A percentile compares a stretch with the other conserved stretches of the same genome.
Evolutionary conservation across 2,329 filamentous ascomycete genomes (phyloP).

Genomic region (Aspergillus sp.): DNA sequence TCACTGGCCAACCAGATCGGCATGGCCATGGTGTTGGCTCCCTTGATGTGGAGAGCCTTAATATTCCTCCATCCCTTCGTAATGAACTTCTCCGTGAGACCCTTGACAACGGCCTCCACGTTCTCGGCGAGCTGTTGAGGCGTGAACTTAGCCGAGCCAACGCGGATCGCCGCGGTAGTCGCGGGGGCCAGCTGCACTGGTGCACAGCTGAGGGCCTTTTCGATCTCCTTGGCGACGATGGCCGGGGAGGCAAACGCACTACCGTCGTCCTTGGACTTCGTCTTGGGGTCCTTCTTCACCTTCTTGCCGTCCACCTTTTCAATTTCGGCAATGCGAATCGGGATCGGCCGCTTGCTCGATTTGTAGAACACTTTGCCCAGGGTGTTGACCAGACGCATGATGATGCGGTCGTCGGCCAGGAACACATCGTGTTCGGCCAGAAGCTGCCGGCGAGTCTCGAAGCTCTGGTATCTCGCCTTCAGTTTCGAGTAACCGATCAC

Average conservation of each 20-base stretch:
- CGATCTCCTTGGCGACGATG: slow-evolving; percentile 75
- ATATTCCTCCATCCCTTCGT: slow-evolving; percentile 86
- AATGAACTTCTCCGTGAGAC: slow-evolving; percentile 74
- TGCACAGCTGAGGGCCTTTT: slow-evolving; percentile 72
- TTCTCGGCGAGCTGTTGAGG: slow-evolving; percentile 78
- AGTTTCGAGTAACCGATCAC: slow-evolving; percentile 83
- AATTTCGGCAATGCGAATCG: slow-evolving; percentile 67
- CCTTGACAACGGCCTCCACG: slow-evolving; percentile 66
- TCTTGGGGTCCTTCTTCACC: slow-evolving; percentile 56
- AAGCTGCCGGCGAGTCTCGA: slow-evolving; percentile 81
- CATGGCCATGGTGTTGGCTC: slow-evolving; percentile 78
- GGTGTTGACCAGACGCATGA: slow-evolving; percentile 66
- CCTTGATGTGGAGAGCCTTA: slow-evolving; percentile 83
- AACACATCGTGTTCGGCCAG: slow-evolving; percentile 87
- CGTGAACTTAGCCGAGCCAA: slow-evolving; percentile 73
- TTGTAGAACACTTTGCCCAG: slow-evolving; percentile 95
- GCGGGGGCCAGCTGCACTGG: slow-evolving; percentile 76
- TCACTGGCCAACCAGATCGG: slow-evolving; percentile 95
- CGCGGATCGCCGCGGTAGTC: slow-evolving; percentile 74
- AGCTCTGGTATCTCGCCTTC: slow-evolving; percentile 84
- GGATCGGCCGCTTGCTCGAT: slow-evolving; percentile 81
- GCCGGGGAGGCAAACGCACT: slow-evolving; percentile 56
- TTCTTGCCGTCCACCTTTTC: slow-evolving; percentile 60
- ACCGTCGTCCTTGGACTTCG: slow-evolving; percentile 41
- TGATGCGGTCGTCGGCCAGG: slow-evolving; percentile 84